phyloP scores from a whole-genome alignment of 2,329 filamentous ascomycete genomes.

The Phialophora expanda region DNA sequence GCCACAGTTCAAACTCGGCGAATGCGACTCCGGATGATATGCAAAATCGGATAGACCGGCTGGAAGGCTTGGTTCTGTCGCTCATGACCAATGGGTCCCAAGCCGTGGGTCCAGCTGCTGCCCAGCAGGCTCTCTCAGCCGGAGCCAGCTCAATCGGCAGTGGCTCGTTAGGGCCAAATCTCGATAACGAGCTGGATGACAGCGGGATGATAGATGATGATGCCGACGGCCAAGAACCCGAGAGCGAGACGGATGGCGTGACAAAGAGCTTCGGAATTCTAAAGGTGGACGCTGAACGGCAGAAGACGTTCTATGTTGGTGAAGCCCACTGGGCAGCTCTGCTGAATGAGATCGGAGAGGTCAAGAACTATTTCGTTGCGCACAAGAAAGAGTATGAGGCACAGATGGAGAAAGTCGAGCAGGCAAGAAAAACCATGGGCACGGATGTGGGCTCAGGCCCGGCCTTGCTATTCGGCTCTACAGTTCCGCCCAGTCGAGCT shows the following conservation, averaged over 20 bases:
- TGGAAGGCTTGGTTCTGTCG: conserved; percentile 89
- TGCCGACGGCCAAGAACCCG: conserved; percentile 63
- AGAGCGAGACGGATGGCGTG: conserved; percentile 72
- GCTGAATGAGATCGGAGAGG: conserved; percentile 83
- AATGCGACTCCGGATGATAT: conserved; percentile 81
- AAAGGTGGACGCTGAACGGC: conserved; percentile 76
- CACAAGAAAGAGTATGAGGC: conserved; percentile 90
- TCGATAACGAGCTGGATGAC: conserved; percentile 43
- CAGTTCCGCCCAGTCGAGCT: conserved; percentile 69
- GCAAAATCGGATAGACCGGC: conserved; percentile 95
- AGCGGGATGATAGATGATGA: conserved; percentile 53
- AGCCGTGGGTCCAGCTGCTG: conserved; percentile 63
- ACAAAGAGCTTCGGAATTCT: conserved; percentile 79
- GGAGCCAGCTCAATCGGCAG: conserved; percentile 50
- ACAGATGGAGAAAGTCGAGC: conserved; percentile 76
- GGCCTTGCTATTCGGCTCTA: conserved; percentile 77
- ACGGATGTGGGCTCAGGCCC: conserved; percentile 67
- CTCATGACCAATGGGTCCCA: conserved; percentile 88
- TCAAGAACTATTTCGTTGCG: conserved; percentile 83
- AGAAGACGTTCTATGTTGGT: conserved; percentile 79
- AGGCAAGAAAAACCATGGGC: conserved; percentile 64
- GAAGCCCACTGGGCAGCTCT: conserved; percentile 84
- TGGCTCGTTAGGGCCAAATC: conserved; percentile 47
- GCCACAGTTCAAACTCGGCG: conserved; percentile 57
- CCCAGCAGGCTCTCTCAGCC: conserved; percentile 53